These are phyloP conservation scores for Nicotiana attenuata DNA, from an alignment of 257 asterid species.

Conservation along the genomic window DNA sequence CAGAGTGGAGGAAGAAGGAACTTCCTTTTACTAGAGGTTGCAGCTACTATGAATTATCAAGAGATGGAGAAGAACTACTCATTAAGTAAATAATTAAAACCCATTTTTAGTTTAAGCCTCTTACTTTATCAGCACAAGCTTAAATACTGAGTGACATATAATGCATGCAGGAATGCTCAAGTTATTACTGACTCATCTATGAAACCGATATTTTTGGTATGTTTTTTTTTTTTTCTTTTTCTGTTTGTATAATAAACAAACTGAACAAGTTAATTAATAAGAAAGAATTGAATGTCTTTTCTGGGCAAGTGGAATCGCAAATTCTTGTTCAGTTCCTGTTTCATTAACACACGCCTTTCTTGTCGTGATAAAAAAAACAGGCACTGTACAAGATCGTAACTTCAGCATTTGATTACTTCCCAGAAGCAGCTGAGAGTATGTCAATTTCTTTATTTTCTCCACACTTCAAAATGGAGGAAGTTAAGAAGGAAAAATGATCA, in stretches of 20 bases:
- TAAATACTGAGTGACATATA: background rate
- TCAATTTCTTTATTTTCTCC: background rate
- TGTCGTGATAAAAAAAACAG: slow-evolving; percentile 22
- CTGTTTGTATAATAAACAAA: background rate
- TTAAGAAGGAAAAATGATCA: too few species aligned
- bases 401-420: slow-evolving; percentile 54
- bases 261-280: too few species aligned
- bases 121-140: background rate
- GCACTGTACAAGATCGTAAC: slow-evolving; percentile 43
- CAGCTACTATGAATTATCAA: slow-evolving; percentile 53
- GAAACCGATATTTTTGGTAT: slow-evolving; percentile 53
- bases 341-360: background rate
- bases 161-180: slow-evolving; percentile 54
- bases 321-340: background rate
- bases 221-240: slow-evolving; percentile 19
- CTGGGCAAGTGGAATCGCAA: background rate
- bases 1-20: slow-evolving; percentile 71
- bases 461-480: background rate
- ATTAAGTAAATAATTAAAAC: slow-evolving; percentile 39
- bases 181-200: slow-evolving; percentile 58
- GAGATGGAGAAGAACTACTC: slow-evolving; percentile 38
- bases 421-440: slow-evolving; percentile 54
- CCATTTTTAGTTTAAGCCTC: background rate
- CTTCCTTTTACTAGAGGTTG: slow-evolving; percentile 72
- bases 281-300: too few species aligned